Percentiles rank a stretch among this genome's conserved stretches.
These are phyloP conservation scores for Carex littledalei DNA, from an alignment of 176 grass and related monocot species.

Conservation along the genomic window DNA sequence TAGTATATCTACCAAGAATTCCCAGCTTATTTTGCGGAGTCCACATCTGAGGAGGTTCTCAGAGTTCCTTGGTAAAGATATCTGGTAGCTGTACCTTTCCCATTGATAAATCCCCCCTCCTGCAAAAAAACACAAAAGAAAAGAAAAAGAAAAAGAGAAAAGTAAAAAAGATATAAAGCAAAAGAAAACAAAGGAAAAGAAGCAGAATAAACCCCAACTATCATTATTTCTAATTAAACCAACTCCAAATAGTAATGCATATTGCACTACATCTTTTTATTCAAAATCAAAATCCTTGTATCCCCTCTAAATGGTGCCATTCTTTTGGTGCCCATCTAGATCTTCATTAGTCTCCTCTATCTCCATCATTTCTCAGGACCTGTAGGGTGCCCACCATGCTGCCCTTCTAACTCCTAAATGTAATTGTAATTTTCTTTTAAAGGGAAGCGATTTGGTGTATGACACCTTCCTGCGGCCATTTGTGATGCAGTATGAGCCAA, in stretches of 20 bases:
- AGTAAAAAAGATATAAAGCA: neutral
- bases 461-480: constrained; percentile 79
- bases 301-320: neutral
- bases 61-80: neutral
- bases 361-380: neutral
- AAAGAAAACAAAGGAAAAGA: neutral
- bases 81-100: neutral
- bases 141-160: neutral
- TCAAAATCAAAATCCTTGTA: neutral
- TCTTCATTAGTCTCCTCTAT: neutral
- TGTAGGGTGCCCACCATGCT: neutral
- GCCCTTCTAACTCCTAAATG: neutral
- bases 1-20: neutral
- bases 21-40: neutral
- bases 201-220: neutral
- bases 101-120: neutral
- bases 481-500: constrained; percentile 96
- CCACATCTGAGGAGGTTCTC: neutral
- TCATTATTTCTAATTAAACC: neutral
- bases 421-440: constrained; percentile 23
- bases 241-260: neutral
- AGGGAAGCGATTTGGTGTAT: constrained; percentile 87
- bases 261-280: neutral
- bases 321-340: neutral
- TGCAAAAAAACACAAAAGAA: neutral